A percentile compares a stretch with the other conserved stretches of the same genome.
Conservation (phyloP, 2,329 filamentous ascomycete species). For the Neurospora sp. region DNA sequence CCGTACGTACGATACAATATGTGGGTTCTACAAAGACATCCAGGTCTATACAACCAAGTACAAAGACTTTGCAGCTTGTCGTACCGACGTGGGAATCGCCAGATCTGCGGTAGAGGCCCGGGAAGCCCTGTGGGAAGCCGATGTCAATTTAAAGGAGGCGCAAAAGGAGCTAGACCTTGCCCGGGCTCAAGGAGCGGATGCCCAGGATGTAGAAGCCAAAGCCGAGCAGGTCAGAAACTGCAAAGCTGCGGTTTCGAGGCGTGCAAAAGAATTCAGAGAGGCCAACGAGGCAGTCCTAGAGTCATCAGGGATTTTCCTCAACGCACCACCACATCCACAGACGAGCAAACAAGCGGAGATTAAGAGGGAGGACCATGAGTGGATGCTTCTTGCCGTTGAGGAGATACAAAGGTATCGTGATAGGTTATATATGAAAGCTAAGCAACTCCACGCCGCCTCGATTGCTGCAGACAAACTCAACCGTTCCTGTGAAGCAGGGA, state of each 20-base stretch:
- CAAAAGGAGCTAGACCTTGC: background rate
- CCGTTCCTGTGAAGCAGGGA: background rate
- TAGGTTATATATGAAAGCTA: background rate
- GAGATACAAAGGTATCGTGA: background rate
- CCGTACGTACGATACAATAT: background rate
- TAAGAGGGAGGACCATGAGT: background rate
- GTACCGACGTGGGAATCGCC: background rate
- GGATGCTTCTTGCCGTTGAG: background rate
- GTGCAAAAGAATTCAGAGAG: background rate
- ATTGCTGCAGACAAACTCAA: background rate
- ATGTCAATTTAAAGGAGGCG: background rate
- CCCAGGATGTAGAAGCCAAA: background rate
- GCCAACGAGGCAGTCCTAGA: background rate
- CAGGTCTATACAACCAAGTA: background rate
- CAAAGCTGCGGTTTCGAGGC: background rate
- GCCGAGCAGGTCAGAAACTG: background rate
- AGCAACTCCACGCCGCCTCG: background rate
- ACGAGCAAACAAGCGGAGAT: background rate
- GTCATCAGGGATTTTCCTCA: background rate
- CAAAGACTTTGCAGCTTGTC: background rate
- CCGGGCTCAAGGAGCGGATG: background rate
- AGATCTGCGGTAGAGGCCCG: background rate
- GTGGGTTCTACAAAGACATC: background rate
- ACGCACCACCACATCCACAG: background rate
- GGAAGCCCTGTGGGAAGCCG: background rate